A percentile compares a stretch with the other conserved stretches of the same genome.
These are phyloP conservation scores for Yamadazyma sp. DNA, from an alignment of 805 yeast species.

Conservation along the genomic window DNA sequence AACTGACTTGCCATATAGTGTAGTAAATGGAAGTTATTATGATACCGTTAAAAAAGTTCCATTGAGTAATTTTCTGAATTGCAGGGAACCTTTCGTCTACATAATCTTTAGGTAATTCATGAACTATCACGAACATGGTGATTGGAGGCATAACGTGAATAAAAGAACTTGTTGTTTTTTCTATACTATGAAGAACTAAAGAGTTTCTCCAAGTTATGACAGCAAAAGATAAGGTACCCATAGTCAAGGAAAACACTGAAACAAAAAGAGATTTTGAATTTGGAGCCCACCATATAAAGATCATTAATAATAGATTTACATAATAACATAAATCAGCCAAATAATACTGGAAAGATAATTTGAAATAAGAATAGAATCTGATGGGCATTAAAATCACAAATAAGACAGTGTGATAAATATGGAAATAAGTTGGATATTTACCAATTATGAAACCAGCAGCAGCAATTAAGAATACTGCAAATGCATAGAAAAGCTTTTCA, in stretches of 20 bases:
- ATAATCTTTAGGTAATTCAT: conserved; percentile 56
- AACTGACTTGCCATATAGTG: conserved; percentile 83
- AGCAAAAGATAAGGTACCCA: conserved; percentile 90
- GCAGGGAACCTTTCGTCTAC: conserved; percentile 74
- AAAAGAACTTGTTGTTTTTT: conserved; percentile 86
- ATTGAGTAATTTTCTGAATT: conserved; percentile 57
- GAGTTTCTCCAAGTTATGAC: conserved; percentile 96
- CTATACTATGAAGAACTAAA: conserved; percentile 84
- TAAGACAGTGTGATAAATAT: conserved; percentile 64
- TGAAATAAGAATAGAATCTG: conserved; percentile 77
- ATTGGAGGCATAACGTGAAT: conserved; percentile 91
- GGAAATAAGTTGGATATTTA: conserved; percentile 71
- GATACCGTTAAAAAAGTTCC: conserved; percentile 72
- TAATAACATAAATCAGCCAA: conserved; percentile 93
- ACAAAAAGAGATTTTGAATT: conserved; percentile 67
- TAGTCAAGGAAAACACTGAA: conserved; percentile 79
- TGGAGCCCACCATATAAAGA: conserved; percentile 84
- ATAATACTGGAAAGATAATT: conserved; percentile 76
- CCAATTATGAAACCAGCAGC: conserved; percentile 76
- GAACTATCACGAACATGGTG: conserved; percentile 82
- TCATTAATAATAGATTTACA: conserved; percentile 67
- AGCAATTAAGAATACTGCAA: conserved; percentile 66
- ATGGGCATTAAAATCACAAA: conserved; percentile 73
- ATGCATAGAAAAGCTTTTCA: conserved; percentile 80
- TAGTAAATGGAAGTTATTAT: conserved; percentile 78